Evolutionary conservation across 1,284 basidiomycete genomes (phyloP), one percentile per base, ranked within the genome.

Genomic region (Trametes hirsuta): DNA sequence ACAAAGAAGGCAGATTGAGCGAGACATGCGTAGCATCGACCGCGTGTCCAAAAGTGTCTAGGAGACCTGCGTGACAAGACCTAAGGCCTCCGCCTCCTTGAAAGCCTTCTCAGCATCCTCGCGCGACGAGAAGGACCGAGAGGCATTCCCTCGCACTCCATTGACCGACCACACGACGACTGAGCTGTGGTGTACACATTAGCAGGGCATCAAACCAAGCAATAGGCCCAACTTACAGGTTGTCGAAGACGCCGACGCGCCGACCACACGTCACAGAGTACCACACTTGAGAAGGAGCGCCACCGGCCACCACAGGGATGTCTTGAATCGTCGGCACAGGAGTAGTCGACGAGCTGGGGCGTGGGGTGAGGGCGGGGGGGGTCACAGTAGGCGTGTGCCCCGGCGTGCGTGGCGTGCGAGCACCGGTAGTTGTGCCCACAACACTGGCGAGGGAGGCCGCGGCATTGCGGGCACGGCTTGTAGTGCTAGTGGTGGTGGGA

Each of bases 191-290:
- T 30, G 30, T 30, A 25, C 39, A 21, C 14, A 41, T 11, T n/a
- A 12, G 25, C 24, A 10, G 21, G 35, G 18, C 21, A 37, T 25
- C 18, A 41, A 41, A 9, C 14, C 3, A 25, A 9, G 24, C 5
- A 25, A 25, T 12, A 11, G 25, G 21, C 44, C 6, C 10, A 41
- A 45, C 52, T 30, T 36, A 53, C 52, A n/a, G 30, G 34, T 53
- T 46, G 37, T 55, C 45, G 37, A 55, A 55, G 36, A 55, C 53
- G 30, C 53, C 53, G n/a, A 55, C 46, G 3, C 47, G 35, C 14
- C 53, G 53, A 12, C 53, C 53, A 10, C 47, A 15, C 3, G 53
- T 47, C 14, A 55, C 53, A 10, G 47, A 37, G 36, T 55, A 55
- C 53, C 53, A 55, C n/a, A 35, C n/a, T n/a, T 21, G 21, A 6